These are phyloP conservation scores for Clavispora santaluciae DNA, from an alignment of 805 yeast genomes.

Conservation along the genomic window DNA sequence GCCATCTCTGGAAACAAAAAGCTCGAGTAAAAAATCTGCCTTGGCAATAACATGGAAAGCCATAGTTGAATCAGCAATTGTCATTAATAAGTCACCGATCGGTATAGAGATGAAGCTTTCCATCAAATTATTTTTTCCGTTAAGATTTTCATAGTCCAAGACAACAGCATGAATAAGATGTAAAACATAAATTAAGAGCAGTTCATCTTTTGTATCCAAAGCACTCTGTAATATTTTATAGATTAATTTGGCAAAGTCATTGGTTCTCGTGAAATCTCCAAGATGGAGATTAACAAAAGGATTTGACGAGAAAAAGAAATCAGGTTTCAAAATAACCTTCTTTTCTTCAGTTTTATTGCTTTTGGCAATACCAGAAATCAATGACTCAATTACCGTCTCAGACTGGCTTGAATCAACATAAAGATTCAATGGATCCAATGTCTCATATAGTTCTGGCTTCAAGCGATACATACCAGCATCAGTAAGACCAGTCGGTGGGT, in stretches of 20 bases:
- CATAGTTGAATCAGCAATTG: conserved; percentile 46
- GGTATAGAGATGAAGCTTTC: conserved; percentile 52
- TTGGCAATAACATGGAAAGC: conserved; percentile 46
- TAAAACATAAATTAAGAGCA: conserved; percentile 53
- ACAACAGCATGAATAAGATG: conserved; percentile 67
- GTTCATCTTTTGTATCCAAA: conserved; percentile 46
- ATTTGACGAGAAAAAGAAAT: conserved; percentile 25
- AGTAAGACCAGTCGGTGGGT: conserved; percentile 54
- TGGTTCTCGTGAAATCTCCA: conserved; percentile 48
- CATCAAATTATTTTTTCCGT: conserved; percentile 38
- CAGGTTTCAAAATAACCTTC: conserved; percentile 48
- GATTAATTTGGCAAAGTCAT: conserved; percentile 50
- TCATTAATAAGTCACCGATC: conserved; percentile 49
- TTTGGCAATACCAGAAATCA: conserved; percentile 41
- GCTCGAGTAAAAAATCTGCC: conserved; percentile 54
- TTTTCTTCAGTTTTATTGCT: conserved; percentile 31
- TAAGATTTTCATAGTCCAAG: conserved; percentile 41
- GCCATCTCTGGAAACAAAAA: conserved; percentile 45
- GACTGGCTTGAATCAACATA: conserved; percentile 36
- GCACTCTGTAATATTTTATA: conserved; percentile 55
- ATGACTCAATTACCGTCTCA: conserved; percentile 46
- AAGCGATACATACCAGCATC: conserved; percentile 66
- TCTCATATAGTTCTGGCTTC: conserved; percentile 47
- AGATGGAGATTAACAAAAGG: conserved; percentile 35
- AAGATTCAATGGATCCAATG: conserved; percentile 50